Evolutionary conservation across 345 rosid species (phyloP).

Genomic region (Syzygium aromaticum): DNA sequence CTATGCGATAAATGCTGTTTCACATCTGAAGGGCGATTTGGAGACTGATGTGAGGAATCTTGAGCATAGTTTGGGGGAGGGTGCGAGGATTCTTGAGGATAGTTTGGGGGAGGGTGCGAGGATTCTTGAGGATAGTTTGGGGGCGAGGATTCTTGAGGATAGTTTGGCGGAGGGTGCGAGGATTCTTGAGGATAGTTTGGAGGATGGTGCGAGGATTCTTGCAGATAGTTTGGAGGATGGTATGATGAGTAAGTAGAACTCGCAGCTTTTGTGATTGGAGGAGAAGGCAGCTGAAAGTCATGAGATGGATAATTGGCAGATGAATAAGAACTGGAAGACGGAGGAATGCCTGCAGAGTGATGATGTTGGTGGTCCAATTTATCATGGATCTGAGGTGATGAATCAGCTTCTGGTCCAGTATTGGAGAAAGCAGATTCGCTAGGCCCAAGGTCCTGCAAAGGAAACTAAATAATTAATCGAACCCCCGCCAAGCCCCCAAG

Average conservation of each 20-base stretch:
- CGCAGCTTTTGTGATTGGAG: slow-evolving; percentile 29
- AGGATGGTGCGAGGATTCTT: slow-evolving; percentile 29
- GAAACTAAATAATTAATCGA: slow-evolving; percentile 4
- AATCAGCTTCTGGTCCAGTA: slow-evolving; percentile 35
- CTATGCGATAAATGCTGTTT: not conserved
- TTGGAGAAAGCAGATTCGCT: slow-evolving; percentile 27
- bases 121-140: slow-evolving; percentile 19
- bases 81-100: slow-evolving; percentile 7
- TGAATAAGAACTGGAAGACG: slow-evolving; percentile 36
- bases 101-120: slow-evolving; percentile 17
- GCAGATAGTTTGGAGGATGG: slow-evolving; percentile 19
- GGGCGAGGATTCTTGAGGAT: slow-evolving; percentile 12
- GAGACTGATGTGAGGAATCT: slow-evolving; percentile 16
- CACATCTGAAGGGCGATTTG: not conserved
- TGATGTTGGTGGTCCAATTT: slow-evolving; percentile 32
- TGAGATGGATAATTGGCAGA: slow-evolving; percentile 39
- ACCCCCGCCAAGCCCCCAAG: not conserved
- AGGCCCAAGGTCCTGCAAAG: slow-evolving; percentile 51
- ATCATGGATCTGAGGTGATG: slow-evolving; percentile 38
- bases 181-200: slow-evolving; percentile 18
- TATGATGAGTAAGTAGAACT: slow-evolving; percentile 40
- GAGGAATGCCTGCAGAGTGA: slow-evolving; percentile 30
- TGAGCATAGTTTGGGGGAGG: slow-evolving; percentile 13
- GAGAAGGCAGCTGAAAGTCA: slow-evolving; percentile 42
- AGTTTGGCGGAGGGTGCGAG: slow-evolving; percentile 22